Percentiles rank a stretch among this genome's conserved stretches.
phyloP scores from a whole-genome alignment of 306 rosid genomes.

The Sindora glabra region DNA sequence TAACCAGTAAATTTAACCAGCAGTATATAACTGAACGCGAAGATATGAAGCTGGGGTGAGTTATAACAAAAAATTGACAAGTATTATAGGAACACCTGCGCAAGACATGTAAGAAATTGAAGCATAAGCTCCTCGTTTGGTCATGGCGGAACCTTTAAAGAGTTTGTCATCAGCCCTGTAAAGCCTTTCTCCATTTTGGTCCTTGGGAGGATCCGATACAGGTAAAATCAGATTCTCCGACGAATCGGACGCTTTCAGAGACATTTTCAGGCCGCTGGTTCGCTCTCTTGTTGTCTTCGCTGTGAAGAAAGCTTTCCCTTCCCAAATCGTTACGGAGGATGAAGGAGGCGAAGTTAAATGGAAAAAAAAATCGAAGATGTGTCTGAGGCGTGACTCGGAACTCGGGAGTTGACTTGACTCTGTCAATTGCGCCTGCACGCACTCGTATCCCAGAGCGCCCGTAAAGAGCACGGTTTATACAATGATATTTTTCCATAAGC shows the following conservation, averaged over 20 bases:
- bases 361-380: neutral
- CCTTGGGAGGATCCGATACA: conserved; percentile 59
- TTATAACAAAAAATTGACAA: neutral
- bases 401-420: neutral
- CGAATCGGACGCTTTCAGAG: conserved; percentile 37
- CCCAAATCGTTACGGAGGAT: too few species aligned
- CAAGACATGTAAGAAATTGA: conserved; percentile 88
- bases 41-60: too few species aligned
- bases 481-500: too few species aligned
- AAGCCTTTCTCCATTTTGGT: conserved; percentile 42
- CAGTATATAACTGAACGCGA: too few species aligned
- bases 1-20: too few species aligned
- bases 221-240: too few species aligned
- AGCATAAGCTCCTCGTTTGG: conserved; percentile 81
- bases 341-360: too few species aligned
- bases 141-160: conserved; percentile 82
- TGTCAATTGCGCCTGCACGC: neutral
- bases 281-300: too few species aligned
- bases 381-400: neutral
- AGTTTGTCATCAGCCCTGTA: conserved; percentile 43
- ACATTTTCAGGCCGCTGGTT: too few species aligned
- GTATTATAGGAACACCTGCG: conserved; percentile 39
- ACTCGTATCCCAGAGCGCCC: too few species aligned
- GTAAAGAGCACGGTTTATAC: too few species aligned
- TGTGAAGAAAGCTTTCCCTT: too few species aligned